These are phyloP conservation scores for Macrocystidia cucumis DNA, from an alignment of 1,284 basidiomycete species.

Conservation along the genomic window DNA sequence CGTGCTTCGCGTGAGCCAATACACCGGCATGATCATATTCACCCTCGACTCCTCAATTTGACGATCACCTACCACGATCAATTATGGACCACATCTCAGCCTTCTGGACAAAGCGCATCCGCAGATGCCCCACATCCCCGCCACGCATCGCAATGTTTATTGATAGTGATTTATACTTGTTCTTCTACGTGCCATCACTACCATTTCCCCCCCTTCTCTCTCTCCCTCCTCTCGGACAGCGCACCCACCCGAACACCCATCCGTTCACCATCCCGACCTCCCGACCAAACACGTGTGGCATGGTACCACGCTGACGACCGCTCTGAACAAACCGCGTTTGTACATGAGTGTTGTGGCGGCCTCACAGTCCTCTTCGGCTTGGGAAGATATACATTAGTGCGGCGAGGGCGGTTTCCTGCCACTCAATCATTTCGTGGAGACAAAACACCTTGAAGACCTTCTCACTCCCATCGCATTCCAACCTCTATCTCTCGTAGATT, in stretches of 20 bases:
- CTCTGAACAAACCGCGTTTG: too few species aligned
- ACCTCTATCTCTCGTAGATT: neutral
- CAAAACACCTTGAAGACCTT: slow-evolving; percentile 8
- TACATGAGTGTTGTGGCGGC: neutral
- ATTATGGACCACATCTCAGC: slow-evolving; percentile 20
- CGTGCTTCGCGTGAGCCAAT: slow-evolving; percentile 63
- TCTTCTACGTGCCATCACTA: slow-evolving; percentile 6
- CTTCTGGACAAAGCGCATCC: slow-evolving; percentile 14
- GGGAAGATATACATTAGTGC: slow-evolving; percentile 19
- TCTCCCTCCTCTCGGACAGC: slow-evolving; percentile 1
- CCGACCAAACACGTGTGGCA: too few species aligned
- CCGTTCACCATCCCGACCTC: too few species aligned
- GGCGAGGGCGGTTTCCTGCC: slow-evolving; percentile 17
- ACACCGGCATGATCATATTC: slow-evolving; percentile 49
- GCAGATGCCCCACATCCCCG: slow-evolving; percentile 9
- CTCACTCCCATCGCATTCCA: slow-evolving; percentile 7
- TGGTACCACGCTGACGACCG: too few species aligned
- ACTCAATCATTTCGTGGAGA: slow-evolving; percentile 14
- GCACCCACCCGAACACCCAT: neutral
- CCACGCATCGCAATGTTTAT: slow-evolving; percentile 18
- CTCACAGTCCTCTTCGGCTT: slow-evolving; percentile 9
- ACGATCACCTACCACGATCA: slow-evolving; percentile 16
- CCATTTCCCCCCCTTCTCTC: slow-evolving; percentile 1
- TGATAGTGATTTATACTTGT: slow-evolving; percentile 19
- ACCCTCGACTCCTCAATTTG: slow-evolving; percentile 16